Percentiles rank a stretch among this genome's conserved stretches.
Evolutionary conservation across 2,329 filamentous ascomycete genomes (phyloP).

Genomic region (Penicillium sp.): DNA sequence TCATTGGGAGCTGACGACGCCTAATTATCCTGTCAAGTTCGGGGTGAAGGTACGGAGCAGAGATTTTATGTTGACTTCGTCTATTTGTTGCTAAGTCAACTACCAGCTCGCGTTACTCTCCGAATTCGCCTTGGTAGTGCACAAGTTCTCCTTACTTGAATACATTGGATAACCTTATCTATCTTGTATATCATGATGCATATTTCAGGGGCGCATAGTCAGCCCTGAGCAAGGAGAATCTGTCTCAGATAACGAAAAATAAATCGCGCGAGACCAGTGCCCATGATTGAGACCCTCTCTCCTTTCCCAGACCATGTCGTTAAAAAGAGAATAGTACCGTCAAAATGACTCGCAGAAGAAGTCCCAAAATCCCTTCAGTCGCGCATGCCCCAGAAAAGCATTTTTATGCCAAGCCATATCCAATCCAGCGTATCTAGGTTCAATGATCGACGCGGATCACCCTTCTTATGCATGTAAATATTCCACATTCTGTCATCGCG

Average conservation of each 20-base stretch:
- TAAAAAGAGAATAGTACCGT: background rate
- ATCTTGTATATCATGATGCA: background rate
- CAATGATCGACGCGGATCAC: conserved; percentile 27
- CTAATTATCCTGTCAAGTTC: background rate
- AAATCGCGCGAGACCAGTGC: background rate
- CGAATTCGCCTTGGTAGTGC: background rate
- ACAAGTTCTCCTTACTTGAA: conserved; percentile 5
- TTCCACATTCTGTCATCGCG: conserved; percentile 30
- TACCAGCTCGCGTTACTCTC: background rate
- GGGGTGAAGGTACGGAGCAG: background rate
- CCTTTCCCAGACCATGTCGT: background rate
- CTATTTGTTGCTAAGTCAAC: background rate
- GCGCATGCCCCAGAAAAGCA: conserved; percentile 4
- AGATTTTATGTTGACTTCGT: background rate
- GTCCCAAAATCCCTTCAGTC: background rate
- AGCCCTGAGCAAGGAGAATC: conserved; percentile 5
- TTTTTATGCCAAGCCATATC: conserved; percentile 16
- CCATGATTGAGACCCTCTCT: background rate
- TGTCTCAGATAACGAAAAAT: conserved; percentile 2
- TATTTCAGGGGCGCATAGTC: background rate
- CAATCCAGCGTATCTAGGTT: conserved; percentile 17
- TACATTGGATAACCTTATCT: background rate
- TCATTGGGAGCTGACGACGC: background rate
- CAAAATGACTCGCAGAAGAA: background rate
- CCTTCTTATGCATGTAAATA: conserved; percentile 15